A percentile compares a stretch with the other conserved stretches of the same genome.
phyloP scores from a whole-genome alignment of 1,284 basidiomycete genomes.

The Ustilago lituana region DNA sequence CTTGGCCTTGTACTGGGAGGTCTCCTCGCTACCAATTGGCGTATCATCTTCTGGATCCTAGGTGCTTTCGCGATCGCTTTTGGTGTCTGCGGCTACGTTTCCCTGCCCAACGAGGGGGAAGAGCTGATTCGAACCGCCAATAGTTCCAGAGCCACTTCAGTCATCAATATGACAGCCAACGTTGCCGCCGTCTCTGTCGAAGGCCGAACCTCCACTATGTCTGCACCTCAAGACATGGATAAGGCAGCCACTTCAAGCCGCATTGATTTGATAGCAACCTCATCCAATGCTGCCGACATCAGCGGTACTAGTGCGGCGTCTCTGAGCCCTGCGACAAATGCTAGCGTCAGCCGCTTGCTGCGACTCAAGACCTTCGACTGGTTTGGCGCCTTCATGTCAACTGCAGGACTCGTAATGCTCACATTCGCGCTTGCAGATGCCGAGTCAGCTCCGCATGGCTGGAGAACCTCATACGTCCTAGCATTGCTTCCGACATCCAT shows the following conservation, averaged over 20 bases:
- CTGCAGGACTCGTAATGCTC: constrained; percentile 78
- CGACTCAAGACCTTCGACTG: constrained; percentile 74
- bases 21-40: constrained; percentile 73
- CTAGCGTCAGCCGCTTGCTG: constrained; percentile 15
- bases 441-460: constrained; percentile 76
- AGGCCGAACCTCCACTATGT: background rate
- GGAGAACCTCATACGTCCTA: constrained; percentile 73
- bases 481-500: constrained; percentile 75
- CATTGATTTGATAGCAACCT: constrained; percentile 6
- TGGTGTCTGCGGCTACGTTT: constrained; percentile 69
- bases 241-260: constrained; percentile 7
- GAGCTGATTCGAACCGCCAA: constrained; percentile 22
- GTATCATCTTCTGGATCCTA: constrained; percentile 73
- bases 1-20: constrained; percentile 78
- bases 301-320: background rate
- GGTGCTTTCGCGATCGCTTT: constrained; percentile 73
- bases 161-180: constrained; percentile 12
- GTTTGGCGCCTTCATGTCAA: constrained; percentile 80
- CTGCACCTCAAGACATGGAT: constrained; percentile 2
- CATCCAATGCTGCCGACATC: constrained; percentile 1
- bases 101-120: constrained; percentile 69
- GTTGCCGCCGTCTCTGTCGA: constrained; percentile 3
- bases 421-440: constrained; percentile 83
- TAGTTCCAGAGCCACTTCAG: constrained; percentile 11
- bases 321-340: background rate